Evolutionary conservation across 331 rosid genomes (phyloP), one percentile per base, ranked within the genome.

Genomic region (Rhamnella rubrinervis): DNA sequence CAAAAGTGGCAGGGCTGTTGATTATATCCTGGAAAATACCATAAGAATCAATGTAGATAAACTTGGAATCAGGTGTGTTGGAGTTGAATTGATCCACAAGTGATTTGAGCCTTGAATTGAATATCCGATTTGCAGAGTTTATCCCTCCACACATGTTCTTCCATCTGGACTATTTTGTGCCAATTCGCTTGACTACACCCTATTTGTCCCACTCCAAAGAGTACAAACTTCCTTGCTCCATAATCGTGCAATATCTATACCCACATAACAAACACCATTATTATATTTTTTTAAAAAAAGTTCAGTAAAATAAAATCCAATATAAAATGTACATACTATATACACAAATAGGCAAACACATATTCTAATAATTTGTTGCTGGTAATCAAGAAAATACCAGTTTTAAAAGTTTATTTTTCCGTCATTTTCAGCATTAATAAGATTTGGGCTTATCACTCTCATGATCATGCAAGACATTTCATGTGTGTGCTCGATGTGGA

Each of bases 211-310:
- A 95, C 66, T 60, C 97, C 99, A 76, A 84, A 91, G 69, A 91
- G 67, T 26, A 61, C 99, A 74, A 95, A 69, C 77, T 87, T 95
- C 78, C 99, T 85, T 71, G 97, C 97, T 63, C 99, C 99, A 35
- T 86, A 66, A 62, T 84, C 74, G 55, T 91, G 91, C 82, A 95
- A 3, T 4, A n/a, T 28, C 96, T 93, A 73, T 37, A 38, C 53
- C 62, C 55, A 35, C 44, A 53, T 38, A 8, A 20, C 8, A 55
- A 7, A 52, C 2, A 15, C 0, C 20, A 0, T 61, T 38, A 44
- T 6, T 18, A 6, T 31, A 23, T 2, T 18, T 17, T 15, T 6
- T 21, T 28, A 1, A 21, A 16, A n/a, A 40, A 53, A 44, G 26
- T 12, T 5, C 9, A 15, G 5, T 20, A 7, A 63, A 14, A 17